Evolutionary conservation across 2,329 filamentous ascomycete genomes (phyloP).

Genomic region (Alternaria metachromatica): DNA sequence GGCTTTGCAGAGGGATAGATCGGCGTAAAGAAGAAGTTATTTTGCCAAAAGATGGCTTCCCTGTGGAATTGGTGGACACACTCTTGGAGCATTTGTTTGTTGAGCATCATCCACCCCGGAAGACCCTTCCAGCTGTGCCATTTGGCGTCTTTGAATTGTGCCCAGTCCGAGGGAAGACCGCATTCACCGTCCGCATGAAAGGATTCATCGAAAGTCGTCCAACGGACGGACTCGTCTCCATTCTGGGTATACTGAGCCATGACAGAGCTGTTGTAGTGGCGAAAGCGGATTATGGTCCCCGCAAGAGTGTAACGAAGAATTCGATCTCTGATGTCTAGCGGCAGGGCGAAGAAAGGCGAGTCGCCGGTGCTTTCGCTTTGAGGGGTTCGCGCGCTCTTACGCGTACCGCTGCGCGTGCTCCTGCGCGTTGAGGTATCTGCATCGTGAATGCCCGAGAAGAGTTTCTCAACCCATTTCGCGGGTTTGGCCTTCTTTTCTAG

Average conservation of each 20-base stretch:
- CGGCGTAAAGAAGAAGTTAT: not conserved
- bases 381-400: not conserved
- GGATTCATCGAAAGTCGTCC: not conserved
- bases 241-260: not conserved
- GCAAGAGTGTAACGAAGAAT: not conserved
- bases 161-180: not conserved
- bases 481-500: not conserved
- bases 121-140: not conserved
- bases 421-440: not conserved
- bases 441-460: not conserved
- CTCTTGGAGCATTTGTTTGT: not conserved
- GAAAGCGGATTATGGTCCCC: not conserved
- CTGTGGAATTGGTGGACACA: not conserved
- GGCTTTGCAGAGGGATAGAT: not conserved
- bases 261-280: slow-evolving; percentile 3
- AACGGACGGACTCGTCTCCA: not conserved
- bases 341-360: not conserved
- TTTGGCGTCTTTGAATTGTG: not conserved
- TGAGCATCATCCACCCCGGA: not conserved
- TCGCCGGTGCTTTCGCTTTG: not conserved
- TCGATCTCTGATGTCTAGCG: not conserved
- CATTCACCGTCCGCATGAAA: too few species aligned
- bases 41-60: not conserved
- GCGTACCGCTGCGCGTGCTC: not conserved
- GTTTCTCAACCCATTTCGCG: not conserved